A percentile compares a stretch with the other conserved stretches of the same genome.
Evolutionary conservation across 2,329 filamentous ascomycete species (phyloP).

Genomic region (Monosporascus sp.): DNA sequence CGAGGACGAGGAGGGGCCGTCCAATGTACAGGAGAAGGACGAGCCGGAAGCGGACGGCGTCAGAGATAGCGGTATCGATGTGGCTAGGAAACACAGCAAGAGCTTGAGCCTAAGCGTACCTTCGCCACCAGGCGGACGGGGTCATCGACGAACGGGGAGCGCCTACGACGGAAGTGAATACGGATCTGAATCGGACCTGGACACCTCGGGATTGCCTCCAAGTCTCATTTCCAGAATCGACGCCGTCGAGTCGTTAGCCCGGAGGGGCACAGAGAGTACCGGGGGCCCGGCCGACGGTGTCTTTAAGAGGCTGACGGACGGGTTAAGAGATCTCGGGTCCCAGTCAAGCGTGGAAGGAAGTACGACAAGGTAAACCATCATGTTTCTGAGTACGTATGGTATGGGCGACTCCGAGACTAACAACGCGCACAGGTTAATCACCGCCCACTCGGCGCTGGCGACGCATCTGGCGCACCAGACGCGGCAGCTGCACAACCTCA

Average conservation of each 20-base stretch:
- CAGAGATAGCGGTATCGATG: conserved; percentile 39
- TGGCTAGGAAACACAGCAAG: conserved; percentile 28
- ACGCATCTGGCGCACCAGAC: conserved; percentile 73
- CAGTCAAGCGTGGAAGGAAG: conserved; percentile 69
- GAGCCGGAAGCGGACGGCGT: conserved; percentile 24
- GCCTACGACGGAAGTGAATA: conserved; percentile 72
- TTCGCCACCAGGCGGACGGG: conserved; percentile 33
- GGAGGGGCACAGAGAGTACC: conserved; percentile 60
- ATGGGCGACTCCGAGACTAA: not conserved
- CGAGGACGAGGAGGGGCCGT: conserved; percentile 33
- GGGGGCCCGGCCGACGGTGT: conserved; percentile 62
- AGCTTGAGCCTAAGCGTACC: conserved; percentile 41
- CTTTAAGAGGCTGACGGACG: conserved; percentile 62
- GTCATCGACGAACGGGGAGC: conserved; percentile 49
- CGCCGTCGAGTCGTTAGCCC: conserved; percentile 64
- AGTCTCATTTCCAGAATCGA: conserved; percentile 66
- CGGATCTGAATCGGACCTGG: conserved; percentile 66
- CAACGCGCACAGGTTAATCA: conserved; percentile 56
- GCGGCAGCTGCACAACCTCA: conserved; percentile 67
- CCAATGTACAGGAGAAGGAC: conserved; percentile 25
- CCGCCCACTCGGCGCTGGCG: conserved; percentile 67
- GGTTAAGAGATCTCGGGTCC: conserved; percentile 66
- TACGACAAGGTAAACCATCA: conserved; percentile 55
- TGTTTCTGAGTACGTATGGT: not conserved
- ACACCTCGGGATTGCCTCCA: conserved; percentile 61